Evolutionary conservation across 371 early-diverging fungal species (phyloP), one percentile per base, ranked within the genome.

Genomic region (Chytridiales sp.): DNA sequence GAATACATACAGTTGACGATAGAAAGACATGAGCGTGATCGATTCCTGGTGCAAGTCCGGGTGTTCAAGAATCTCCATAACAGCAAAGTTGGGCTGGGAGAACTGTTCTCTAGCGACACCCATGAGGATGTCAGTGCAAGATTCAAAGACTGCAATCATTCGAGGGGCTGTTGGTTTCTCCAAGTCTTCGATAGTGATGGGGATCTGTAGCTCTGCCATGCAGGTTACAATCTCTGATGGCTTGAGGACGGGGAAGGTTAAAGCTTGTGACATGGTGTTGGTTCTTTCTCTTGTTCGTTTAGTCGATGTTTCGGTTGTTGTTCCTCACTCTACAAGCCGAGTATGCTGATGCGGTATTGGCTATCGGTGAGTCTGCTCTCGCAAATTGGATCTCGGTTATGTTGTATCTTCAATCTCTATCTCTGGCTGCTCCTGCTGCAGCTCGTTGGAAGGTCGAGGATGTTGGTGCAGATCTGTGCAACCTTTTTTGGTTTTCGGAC

Each of bases 171-270:
- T 78, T 4, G 88, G 88, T 60, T 82, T 84, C 43, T 66, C 70
- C 47, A 88, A 42, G 60, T 88, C 88, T 49, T 86, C 85, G 24
- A 80, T 81, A 22, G 69, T 53, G 39, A 87, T 72, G 19, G 81
- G 78, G 21, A 88, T 82, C 31, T 78, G 72, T 56, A 88, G 65
- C 48, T 86, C 85, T 15, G 70, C 51, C 84, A 87, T 74, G 54
- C 84, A 85, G 32, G 70, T 63, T 30, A 83, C 72, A 22, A 88
- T 83, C 42, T 87, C 87, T 39, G 69, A 64, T 13, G 76, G 69
- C 56, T 81, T 79, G 41, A 87, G 78, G 22, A 70, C 66, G 9
- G 85, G 85, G 58, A 76, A 84, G 26, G 51, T 60, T 50, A 34
- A 31, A 27, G 46, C 43, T 32, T 15, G 17, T 29, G 26, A 15